Conservation (phyloP, 177 flowering plant species). For the Vitis hybrid region DNA sequence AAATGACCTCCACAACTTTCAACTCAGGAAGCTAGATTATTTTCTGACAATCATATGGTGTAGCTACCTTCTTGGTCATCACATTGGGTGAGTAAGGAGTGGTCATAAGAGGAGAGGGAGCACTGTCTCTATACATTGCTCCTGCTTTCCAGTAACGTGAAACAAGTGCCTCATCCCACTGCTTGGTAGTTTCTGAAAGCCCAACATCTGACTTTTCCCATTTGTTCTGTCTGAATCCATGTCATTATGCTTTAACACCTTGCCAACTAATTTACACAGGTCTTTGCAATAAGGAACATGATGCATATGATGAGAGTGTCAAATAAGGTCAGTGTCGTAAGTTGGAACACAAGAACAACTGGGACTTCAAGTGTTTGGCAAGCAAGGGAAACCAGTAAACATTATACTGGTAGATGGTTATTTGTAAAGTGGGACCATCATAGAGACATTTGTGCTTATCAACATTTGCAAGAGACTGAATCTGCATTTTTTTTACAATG, state of each 20-base stretch:
- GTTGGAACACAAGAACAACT: constrained; percentile 98
- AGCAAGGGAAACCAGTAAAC: constrained; percentile 94
- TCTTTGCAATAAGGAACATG: constrained; percentile 76
- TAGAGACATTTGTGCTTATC: constrained; percentile 74
- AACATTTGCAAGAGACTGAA: constrained; percentile 76
- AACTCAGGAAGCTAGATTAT: constrained; percentile 37
- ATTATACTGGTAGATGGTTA: constrained; percentile 57
- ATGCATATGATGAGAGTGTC: constrained; percentile 94
- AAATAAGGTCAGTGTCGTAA: constrained; percentile 90
- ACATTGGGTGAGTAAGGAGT: constrained; percentile 30
- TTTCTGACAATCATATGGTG: constrained; percentile 25
- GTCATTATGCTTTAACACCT: constrained; percentile 86
- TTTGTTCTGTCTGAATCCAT: constrained; percentile 78
- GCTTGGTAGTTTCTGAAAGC: constrained; percentile 78
- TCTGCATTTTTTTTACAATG: constrained; percentile 62
- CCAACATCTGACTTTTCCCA: constrained; percentile 86
- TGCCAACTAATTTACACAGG: constrained; percentile 49
- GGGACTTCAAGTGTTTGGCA: constrained; percentile 69
- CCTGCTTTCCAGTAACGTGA: constrained; percentile 89
- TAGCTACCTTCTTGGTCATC: constrained; percentile 24
- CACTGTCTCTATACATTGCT: constrained; percentile 78
- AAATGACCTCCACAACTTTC: constrained; percentile 30
- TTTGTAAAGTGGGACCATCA: constrained; percentile 38
- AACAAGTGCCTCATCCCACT: constrained; percentile 85
- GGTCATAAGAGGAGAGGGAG: constrained; percentile 62